A percentile compares a stretch with the other conserved stretches of the same genome.
Evolutionary conservation across 148 eudicot genomes (phyloP).

Genomic region (Bassia scoparia): DNA sequence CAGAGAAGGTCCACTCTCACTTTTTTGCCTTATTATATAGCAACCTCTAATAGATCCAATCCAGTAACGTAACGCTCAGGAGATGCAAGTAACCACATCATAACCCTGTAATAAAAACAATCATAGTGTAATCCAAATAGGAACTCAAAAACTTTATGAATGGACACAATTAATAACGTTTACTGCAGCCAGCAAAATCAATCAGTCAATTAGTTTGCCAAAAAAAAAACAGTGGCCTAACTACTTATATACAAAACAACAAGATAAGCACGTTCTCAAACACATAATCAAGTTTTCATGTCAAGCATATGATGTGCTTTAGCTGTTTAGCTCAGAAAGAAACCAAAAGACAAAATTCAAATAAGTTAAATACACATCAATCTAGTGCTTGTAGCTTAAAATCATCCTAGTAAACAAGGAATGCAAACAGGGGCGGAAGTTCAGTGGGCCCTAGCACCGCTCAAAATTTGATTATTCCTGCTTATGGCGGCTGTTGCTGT

Average conservation of each 20-base stretch:
- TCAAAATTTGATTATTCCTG: too few species aligned
- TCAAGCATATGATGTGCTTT: neutral
- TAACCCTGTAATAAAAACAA: conserved; percentile 59
- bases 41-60: conserved; percentile 60
- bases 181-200: conserved; percentile 3
- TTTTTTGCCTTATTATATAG: conserved; percentile 50
- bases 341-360: neutral
- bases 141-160: neutral
- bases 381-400: neutral
- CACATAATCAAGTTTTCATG: neutral
- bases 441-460: too few species aligned
- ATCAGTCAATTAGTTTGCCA: neutral
- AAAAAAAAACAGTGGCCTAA: neutral
- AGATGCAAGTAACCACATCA: conserved; percentile 71
- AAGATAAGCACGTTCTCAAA: neutral
- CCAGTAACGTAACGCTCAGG: conserved; percentile 74
- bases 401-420: neutral
- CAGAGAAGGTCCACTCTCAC: conserved; percentile 34
- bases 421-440: too few species aligned
- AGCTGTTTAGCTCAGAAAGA: neutral
- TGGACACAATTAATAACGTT: neutral
- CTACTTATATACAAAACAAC: neutral
- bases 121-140: neutral
- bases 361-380: neutral
- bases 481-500: too few species aligned